These are phyloP conservation scores for Puccinia coronata DNA, from an alignment of 1,284 basidiomycete genomes.

Conservation along the genomic window DNA sequence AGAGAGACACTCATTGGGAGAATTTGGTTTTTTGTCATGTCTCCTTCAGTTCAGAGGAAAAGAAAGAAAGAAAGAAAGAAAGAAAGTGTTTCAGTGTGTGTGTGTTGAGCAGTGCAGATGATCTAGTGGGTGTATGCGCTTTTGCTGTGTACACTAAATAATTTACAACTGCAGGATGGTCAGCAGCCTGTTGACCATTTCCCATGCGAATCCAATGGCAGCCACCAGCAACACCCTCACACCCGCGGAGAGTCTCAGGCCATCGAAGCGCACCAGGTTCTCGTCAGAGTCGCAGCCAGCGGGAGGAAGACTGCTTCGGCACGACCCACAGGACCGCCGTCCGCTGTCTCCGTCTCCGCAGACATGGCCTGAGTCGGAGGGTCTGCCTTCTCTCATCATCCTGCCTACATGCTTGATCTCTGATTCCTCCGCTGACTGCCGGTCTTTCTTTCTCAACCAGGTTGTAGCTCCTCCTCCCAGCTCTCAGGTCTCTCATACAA, in stretches of 20 bases:
- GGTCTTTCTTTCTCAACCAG: background rate
- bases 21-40: too few species aligned
- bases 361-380: background rate
- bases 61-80: too few species aligned
- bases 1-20: too few species aligned
- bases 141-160: too few species aligned
- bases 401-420: too few species aligned
- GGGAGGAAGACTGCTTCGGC: too few species aligned
- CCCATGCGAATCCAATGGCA: background rate
- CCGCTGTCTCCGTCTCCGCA: background rate
- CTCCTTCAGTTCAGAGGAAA: too few species aligned
- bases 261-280: constrained; percentile 14
- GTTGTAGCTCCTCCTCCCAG: background rate
- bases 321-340: background rate
- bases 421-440: background rate
- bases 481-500: background rate
- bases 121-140: background rate
- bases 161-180: too few species aligned
- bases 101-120: too few species aligned
- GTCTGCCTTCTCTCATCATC: background rate
- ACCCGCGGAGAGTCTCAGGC: background rate
- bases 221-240: background rate
- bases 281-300: background rate
- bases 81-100: too few species aligned
- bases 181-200: background rate